phyloP scores from a whole-genome alignment of 805 yeast species.

The Lachancea fermentati region DNA sequence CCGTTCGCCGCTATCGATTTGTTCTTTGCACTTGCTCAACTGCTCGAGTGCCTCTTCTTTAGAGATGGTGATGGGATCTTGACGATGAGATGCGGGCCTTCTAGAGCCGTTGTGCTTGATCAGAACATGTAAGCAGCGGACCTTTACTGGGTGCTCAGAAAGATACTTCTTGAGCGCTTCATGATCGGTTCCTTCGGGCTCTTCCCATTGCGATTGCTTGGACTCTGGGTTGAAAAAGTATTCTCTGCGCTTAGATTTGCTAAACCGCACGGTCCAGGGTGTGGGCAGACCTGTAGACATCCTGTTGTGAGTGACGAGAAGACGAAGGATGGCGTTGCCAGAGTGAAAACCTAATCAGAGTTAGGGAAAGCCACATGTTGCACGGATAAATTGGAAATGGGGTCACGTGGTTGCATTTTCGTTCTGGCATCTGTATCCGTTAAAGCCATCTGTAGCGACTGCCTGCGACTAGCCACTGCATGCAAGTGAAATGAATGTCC shows the following conservation, averaged over 20 bases:
- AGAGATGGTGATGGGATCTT: constrained; percentile 63
- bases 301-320: background rate
- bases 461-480: no score
- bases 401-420: no score
- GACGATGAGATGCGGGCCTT: constrained; percentile 90
- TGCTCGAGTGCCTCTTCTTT: constrained; percentile 79
- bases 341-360: no score
- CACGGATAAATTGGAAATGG: no score
- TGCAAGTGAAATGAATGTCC: no score
- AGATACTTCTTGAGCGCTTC: constrained; percentile 54
- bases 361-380: no score
- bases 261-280: constrained; percentile 76
- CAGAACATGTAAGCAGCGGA: constrained; percentile 76
- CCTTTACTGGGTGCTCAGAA: constrained; percentile 52
- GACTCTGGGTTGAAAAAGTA: constrained; percentile 71
- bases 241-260: constrained; percentile 77
- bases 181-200: constrained; percentile 77
- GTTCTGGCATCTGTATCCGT: no score
- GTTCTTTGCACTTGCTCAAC: constrained; percentile 51
- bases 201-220: constrained; percentile 80
- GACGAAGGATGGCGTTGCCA: no score
- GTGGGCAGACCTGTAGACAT: constrained; percentile 69
- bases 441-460: no score
- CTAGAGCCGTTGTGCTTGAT: constrained; percentile 80
- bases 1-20: constrained; percentile 58